These are phyloP conservation scores for Trypanosoma platydactyli DNA, from an alignment of 208 protist species.

Conservation along the genomic window DNA sequence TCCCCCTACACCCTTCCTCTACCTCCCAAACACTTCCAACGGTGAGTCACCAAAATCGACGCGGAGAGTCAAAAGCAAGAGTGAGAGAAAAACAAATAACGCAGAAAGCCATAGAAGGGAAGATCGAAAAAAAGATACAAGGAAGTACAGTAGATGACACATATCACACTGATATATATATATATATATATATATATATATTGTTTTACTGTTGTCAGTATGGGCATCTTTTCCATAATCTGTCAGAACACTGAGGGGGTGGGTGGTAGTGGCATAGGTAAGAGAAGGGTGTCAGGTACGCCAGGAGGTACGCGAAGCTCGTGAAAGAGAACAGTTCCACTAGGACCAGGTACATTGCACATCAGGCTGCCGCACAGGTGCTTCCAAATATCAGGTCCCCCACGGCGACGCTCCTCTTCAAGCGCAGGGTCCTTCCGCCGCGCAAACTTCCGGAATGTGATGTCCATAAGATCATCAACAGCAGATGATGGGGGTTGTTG, in stretches of 20 bases:
- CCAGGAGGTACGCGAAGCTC: conserved; percentile 35
- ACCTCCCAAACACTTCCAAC: neutral
- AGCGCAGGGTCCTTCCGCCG: conserved; percentile 61
- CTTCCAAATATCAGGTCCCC: conserved; percentile 56
- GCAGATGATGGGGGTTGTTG: neutral
- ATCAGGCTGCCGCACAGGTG: conserved; percentile 67
- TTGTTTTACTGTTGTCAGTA: conserved; percentile 4
- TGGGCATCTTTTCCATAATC: conserved; percentile 6
- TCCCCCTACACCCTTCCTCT: neutral
- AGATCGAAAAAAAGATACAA: conserved; percentile 10
- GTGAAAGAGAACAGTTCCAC: conserved; percentile 56
- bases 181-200: neutral
- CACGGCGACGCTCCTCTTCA: conserved; percentile 66
- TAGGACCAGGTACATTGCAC: conserved; percentile 22
- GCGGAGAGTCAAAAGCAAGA: conserved; percentile 8
- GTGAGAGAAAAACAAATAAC: conserved; percentile 1
- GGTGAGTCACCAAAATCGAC: neutral
- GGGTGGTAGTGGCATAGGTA: conserved; percentile 75
- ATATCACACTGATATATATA: too few relatives aligned
- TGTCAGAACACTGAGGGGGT: conserved; percentile 69
- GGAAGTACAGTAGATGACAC: neutral
- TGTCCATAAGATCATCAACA: conserved; percentile 69
- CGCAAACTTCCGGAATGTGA: conserved; percentile 48
- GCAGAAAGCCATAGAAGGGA: conserved; percentile 10
- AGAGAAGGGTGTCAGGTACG: conserved; percentile 36